These are phyloP conservation scores for Epichloe uncinata DNA, from an alignment of 2,329 filamentous ascomycete species.

Conservation along the genomic window DNA sequence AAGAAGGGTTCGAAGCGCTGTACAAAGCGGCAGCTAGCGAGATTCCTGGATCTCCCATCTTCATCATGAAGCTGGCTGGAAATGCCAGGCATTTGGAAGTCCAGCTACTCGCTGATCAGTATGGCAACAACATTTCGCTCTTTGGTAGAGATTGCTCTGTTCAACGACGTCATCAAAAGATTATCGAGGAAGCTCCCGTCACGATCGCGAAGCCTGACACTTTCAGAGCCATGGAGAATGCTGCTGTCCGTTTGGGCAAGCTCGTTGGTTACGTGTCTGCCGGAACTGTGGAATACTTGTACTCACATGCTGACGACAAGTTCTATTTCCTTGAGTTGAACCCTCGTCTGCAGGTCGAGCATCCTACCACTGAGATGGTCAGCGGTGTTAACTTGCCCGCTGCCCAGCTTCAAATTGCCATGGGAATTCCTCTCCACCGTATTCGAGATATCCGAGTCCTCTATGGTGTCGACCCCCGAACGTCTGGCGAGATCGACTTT, in stretches of 20 bases:
- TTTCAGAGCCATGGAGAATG: conserved; percentile 93
- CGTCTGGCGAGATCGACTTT: conserved; percentile 81
- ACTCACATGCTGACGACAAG: conserved; percentile 94
- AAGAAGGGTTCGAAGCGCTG: conserved; percentile 71
- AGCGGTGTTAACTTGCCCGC: conserved; percentile 94
- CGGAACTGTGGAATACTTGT: conserved; percentile 96
- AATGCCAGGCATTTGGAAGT: conserved; percentile 96
- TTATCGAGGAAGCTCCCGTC: conserved; percentile 96
- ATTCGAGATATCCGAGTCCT: conserved; percentile 92
- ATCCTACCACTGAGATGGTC: conserved; percentile 98
- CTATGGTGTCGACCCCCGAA: conserved; percentile 88
- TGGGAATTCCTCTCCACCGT: conserved; percentile 92
- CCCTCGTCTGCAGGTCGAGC: conserved; percentile 97
- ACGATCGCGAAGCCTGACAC: conserved; percentile 83
- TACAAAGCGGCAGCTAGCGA: conserved; percentile 96
- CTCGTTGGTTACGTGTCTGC: conserved; percentile 97
- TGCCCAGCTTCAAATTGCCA: conserved; percentile 95
- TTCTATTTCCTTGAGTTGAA: conserved; percentile 99
- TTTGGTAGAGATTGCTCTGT: conserved; percentile 98
- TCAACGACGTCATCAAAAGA: conserved; percentile 97
- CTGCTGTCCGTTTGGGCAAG: conserved; percentile 82
- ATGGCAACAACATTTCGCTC: conserved; percentile 98
- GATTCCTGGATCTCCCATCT: conserved; percentile 96
- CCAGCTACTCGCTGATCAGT: conserved; percentile 93
- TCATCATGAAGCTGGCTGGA: conserved; percentile 99